Evolutionary conservation across 1,284 basidiomycete species (phyloP), one percentile per base, ranked within the genome.

Genomic region (Cryptococcus deneoformans): DNA sequence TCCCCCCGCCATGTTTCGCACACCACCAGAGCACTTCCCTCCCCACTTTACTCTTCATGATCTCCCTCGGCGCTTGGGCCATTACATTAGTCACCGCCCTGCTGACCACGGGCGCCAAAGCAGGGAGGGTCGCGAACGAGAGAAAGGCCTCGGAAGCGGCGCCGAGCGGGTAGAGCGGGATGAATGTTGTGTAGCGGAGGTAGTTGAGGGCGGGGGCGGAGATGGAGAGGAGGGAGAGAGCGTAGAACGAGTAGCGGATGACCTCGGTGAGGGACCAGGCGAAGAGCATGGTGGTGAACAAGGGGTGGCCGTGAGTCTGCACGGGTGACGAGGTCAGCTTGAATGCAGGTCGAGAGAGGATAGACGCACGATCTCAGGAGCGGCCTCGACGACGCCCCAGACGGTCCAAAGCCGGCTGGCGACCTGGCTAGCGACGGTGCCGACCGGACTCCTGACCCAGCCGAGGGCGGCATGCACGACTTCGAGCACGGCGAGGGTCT

Each of bases 201-300:
- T 54, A 82, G 57, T 79, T 75, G 46, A 82, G 69, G 11, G 66
- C 44, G 37, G 68, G 63, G 35, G 75, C 55, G 58, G 79, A 73
- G 61, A 76, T 62, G 6, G 83, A 84, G 47, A 89, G 67, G 8
- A 97, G 83, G 49, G 82, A 81, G 68, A 83, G 82, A 3, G 88
- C 87, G 79, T 99, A 99, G 81, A 89, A 96, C 7, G 86, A 79
- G 78, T 99, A 99, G 35, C 95, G 90, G 61, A 96, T 86, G 53
- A 92, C 84, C 76, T 99, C 95, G 44, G 93, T 92, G 57, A 89
- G 67, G 2, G 89, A 87, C 95, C 95, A 99, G 0, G 95, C 91
- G 62, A 96, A 79, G 53, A 98, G 84, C 92, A 97, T 95, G 51
- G 87, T 87, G 3, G 90, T 85, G 80, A 90, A 98, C 38, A 92